A percentile compares a stretch with the other conserved stretches of the same genome.
Evolutionary conservation across 129 eudicot genomes (phyloP).

Genomic region (Tagetes patula): DNA sequence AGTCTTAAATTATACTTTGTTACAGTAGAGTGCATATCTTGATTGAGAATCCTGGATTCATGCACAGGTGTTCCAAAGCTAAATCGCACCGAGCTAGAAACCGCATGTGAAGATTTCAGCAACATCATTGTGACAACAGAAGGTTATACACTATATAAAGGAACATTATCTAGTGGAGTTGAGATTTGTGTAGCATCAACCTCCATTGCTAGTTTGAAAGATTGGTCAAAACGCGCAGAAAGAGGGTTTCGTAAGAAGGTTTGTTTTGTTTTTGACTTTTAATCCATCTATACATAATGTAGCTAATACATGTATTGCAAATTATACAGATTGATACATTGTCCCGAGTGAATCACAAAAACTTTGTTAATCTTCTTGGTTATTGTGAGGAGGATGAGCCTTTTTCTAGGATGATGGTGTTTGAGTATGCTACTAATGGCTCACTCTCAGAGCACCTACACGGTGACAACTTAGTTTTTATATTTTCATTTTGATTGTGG

Average conservation of each 20-base stretch:
- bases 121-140: conserved; percentile 63
- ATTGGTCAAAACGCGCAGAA: conserved; percentile 79
- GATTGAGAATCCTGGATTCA: background rate
- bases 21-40: background rate
- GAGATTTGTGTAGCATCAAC: conserved; percentile 81
- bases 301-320: conserved; percentile 17
- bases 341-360: conserved; percentile 90
- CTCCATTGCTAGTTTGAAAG: conserved; percentile 41
- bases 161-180: conserved; percentile 89
- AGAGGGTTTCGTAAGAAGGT: conserved; percentile 70
- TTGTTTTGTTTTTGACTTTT: conserved; percentile 10
- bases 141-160: conserved; percentile 66
- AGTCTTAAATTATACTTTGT: background rate
- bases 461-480: conserved; percentile 39
- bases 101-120: conserved; percentile 96
- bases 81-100: conserved; percentile 78
- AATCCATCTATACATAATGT: background rate
- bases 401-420: conserved; percentile 89
- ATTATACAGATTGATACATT: conserved; percentile 61
- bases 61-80: conserved; percentile 85
- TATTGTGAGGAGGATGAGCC: conserved; percentile 91
- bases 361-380: conserved; percentile 82
- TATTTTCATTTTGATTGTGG: background rate
- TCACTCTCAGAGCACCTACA: conserved; percentile 81
- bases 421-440: conserved; percentile 92